Evolutionary conservation across 2,329 filamentous ascomycete species (phyloP), one percentile per base, ranked within the genome.

Genomic region (Penicillium brasilianum): DNA sequence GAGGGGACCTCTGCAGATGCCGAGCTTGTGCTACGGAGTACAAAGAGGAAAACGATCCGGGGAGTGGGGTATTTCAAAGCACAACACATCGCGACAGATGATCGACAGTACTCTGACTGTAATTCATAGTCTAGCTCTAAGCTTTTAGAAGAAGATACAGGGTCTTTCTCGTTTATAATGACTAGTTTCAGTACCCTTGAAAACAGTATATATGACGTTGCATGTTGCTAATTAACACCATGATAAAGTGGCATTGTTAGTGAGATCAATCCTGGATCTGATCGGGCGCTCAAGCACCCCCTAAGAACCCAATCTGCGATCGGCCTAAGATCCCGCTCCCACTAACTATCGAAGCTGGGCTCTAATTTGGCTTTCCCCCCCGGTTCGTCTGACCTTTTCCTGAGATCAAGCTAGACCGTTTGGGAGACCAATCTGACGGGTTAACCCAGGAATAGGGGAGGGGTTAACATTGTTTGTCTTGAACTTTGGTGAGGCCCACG

Each of bases 271-370:
- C 1, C 4, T n/a, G 14, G 14, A 28, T 22, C 43, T 46, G 14
- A 46, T 46, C 43, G 22, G 14, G 43, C 43, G 43, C 43, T 28
- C 43, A 14, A 43, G 39, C n/a, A 43, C 20, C 22, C 13, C 46
- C 14, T 28, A 18, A 49, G n/a, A 49, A 49, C 46, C 28, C 46
- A 49, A 30, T 49, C 28, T 49, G 28, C 46, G 46, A 49, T 49
- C 46, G 25, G 16, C 46, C 46, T 34, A 34, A 50, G 46, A 50
- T 50, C 30, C 28, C 28, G 46, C 46, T 50, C 28, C 46, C n/a
- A 34, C 46, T 9, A 6, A 32, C 10, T 32, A 50, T 50, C n/a
- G 28, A 50, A 48, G 44, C n/a, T 8, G 22, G 14, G n/a, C 28
- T 20, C 46, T 11, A 49, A n/a, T n/a, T n/a, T n/a, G 28, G 16